Evolutionary conservation across 805 yeast genomes (phyloP).

Genomic region (Debaryomyces hansenii): DNA sequence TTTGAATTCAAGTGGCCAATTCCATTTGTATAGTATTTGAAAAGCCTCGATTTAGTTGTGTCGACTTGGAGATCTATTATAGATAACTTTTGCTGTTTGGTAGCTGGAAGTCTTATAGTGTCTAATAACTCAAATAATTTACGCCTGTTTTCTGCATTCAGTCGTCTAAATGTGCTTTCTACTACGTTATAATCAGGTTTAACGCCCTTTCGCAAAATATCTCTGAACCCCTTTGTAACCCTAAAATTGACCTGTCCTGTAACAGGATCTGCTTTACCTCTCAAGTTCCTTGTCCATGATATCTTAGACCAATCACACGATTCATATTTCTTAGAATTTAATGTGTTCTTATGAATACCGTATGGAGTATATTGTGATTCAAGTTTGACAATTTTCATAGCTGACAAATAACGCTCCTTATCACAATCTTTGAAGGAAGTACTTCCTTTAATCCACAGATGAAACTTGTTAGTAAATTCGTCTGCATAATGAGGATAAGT

Average conservation of each 20-base stretch:
- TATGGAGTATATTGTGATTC: constrained; percentile 29
- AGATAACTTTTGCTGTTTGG: constrained; percentile 11
- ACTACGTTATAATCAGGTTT: constrained; percentile 34
- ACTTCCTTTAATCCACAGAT: constrained; percentile 12
- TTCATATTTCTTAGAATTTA: constrained; percentile 23
- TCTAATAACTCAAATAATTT: constrained; percentile 23
- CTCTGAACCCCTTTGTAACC: constrained; percentile 31
- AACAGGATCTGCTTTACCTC: constrained; percentile 13
- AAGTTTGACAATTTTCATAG: constrained; percentile 18
- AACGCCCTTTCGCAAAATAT: constrained; percentile 33
- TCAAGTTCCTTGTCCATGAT: constrained; percentile 11
- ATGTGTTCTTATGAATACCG: constrained; percentile 12
- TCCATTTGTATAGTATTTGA: constrained; percentile 12
- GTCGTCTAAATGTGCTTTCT: constrained; percentile 29
- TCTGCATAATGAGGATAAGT: constrained; percentile 33
- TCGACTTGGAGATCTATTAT: constrained; percentile 19
- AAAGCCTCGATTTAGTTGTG: constrained; percentile 14
- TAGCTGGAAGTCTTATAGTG: constrained; percentile 11
- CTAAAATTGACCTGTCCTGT: constrained; percentile 29
- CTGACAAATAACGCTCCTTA: constrained; percentile 11
- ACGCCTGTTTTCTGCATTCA: constrained; percentile 21
- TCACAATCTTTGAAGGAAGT: constrained; percentile 5
- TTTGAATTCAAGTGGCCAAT: constrained; percentile 20
- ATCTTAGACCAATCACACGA: constrained; percentile 23
- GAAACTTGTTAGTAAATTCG: constrained; percentile 17